Evolutionary conservation across 495 filamentous ascomycete genomes (phyloP), one percentile per base, ranked within the genome.

Genomic region (Staphylotrichum longicolle): DNA sequence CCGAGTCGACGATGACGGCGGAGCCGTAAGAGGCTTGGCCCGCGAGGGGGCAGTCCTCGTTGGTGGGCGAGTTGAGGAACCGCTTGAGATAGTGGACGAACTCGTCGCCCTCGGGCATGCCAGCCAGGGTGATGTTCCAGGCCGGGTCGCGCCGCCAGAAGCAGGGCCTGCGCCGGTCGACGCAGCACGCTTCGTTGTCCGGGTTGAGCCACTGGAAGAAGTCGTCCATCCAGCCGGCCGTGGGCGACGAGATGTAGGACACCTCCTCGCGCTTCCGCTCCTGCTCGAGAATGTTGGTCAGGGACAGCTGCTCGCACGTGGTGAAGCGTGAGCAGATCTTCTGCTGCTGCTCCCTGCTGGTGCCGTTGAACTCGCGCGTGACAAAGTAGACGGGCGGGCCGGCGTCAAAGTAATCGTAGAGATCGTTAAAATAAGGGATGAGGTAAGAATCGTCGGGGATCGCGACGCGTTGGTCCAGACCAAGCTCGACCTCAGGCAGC

Each of bases 371-470:
- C 51, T 88, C 83, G 6, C 85, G 82, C 34, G 91, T 91, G 39
- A 98, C 93, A 70, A 98, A 98, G 72, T 97, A 98, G 35, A 98
- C 92, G 0, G 94, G 94, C 57, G 95, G 93, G 0, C 94, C 94
- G 44, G 87, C 85, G 49, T 90, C 88, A 69, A 98, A 90, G 71
- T 98, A 98, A 51, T 84, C 85, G 70, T 96, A 91, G 33, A 98
- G 82, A 67, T 98, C 94, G 70, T 98, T 88, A 78, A 98, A 98
- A 68, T 93, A 98, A 1, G 86, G 80, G 61, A 98, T 95, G 27
- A 98, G 77, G 68, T 98, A 98, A 0, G 92, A 96, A 67, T 89
- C 93, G 55, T 86, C 90, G 0, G 94, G 94, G 61, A 98, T 87
- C 20, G 94, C 94, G 54, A 96, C 93, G 30, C 94, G 85, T 73